phyloP scores from a whole-genome alignment of 148 eudicot genomes.

The Silene conica region DNA sequence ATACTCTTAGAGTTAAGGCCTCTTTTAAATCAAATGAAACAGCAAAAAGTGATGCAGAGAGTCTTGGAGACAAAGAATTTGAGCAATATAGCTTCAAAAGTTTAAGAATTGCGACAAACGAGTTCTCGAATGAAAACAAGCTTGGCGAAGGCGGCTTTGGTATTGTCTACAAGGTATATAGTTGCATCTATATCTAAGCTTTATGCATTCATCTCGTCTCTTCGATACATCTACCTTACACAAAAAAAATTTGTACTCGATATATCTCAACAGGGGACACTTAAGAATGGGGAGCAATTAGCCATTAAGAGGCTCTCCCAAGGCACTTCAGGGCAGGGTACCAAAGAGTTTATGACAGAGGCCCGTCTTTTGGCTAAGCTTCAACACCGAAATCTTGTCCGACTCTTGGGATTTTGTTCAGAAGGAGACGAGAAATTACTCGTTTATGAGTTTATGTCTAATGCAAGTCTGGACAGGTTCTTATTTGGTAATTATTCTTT shows the following conservation, averaged over 20 bases:
- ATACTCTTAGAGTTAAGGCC: not conserved
- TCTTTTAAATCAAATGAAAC: slow-evolving; percentile 9
- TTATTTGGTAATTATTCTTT: not conserved
- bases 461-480: slow-evolving; percentile 16
- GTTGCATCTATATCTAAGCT: slow-evolving; percentile 5
- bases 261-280: not conserved
- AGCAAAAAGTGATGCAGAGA: too few species aligned
- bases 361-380: slow-evolving; percentile 20
- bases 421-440: slow-evolving; percentile 18
- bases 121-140: slow-evolving; percentile 27
- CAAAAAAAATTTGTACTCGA: too few species aligned
- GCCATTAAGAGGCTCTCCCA: slow-evolving; percentile 23
- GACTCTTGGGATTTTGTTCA: not conserved
- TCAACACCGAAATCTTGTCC: slow-evolving; percentile 19
- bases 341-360: slow-evolving; percentile 29
- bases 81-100: too few species aligned
- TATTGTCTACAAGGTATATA: slow-evolving; percentile 33
- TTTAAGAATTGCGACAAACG: slow-evolving; percentile 13
- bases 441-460: slow-evolving; percentile 19
- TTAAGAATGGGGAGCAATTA: slow-evolving; percentile 16
- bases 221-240: too few species aligned
- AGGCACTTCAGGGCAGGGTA: not conserved
- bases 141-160: slow-evolving; percentile 76
- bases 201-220: not conserved
- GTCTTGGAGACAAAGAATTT: too few species aligned